phyloP scores from a whole-genome alignment of 176 grass and related monocot genomes.

The Themeda triandra region DNA sequence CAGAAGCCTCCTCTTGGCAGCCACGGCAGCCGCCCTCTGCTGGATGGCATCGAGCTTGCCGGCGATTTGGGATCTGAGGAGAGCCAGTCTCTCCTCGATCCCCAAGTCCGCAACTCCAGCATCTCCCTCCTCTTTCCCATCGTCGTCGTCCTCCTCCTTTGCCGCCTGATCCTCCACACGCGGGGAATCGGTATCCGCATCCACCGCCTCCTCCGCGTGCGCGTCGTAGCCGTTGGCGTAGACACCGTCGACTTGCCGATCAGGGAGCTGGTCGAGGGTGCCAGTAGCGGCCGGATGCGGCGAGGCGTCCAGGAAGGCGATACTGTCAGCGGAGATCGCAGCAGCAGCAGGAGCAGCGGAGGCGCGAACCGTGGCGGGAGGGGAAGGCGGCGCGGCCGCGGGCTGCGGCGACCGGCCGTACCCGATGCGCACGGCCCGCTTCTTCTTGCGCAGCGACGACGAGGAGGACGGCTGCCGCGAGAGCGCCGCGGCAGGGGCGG shows the following conservation, averaged over 20 bases:
- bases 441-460: constrained; percentile 84
- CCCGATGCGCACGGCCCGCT: constrained; percentile 87
- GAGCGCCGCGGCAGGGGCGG: not conserved
- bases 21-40: constrained; percentile 44
- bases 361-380: not conserved
- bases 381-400: not conserved
- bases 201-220: not conserved
- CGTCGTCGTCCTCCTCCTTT: not conserved
- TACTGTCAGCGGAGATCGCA: not conserved
- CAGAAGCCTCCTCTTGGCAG: constrained; percentile 68
- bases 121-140: not conserved
- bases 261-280: not conserved
- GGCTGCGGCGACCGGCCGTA: constrained; percentile 62
- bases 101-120: not conserved
- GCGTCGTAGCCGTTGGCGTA: not conserved
- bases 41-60: constrained; percentile 54
- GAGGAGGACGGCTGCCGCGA: constrained; percentile 16
- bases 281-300: not conserved
- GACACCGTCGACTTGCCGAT: not conserved
- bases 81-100: constrained; percentile 55
- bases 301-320: constrained; percentile 14
- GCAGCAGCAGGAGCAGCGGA: not conserved
- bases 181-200: constrained; percentile 18
- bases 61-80: constrained; percentile 66
- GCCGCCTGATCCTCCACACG: constrained; percentile 28